Evolutionary conservation across 2,329 filamentous ascomycete genomes (phyloP).

Genomic region (Ophiostoma triangulosporum): DNA sequence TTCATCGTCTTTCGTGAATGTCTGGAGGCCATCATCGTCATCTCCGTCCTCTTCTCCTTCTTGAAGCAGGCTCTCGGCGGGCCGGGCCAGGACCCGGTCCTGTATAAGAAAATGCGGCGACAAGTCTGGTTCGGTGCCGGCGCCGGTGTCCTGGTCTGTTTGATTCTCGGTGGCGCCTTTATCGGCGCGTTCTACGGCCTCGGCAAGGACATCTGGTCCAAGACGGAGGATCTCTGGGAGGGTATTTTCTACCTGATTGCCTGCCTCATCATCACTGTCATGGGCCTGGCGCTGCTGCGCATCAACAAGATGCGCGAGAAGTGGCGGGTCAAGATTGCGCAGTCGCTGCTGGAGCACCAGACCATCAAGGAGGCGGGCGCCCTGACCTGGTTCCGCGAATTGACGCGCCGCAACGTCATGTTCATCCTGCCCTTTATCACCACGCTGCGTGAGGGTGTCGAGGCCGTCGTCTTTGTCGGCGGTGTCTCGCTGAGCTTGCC

Average conservation of each 20-base stretch:
- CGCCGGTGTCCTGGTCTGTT: slow-evolving; percentile 44
- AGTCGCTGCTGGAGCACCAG: slow-evolving; percentile 43
- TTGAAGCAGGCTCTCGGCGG: slow-evolving; percentile 65
- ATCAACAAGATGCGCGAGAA: slow-evolving; percentile 75
- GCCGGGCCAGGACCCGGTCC: slow-evolving; percentile 42
- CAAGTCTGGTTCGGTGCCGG: slow-evolving; percentile 59
- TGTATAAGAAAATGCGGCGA: slow-evolving; percentile 54
- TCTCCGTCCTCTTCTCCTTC: slow-evolving; percentile 77
- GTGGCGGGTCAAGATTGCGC: slow-evolving; percentile 72
- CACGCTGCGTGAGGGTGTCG: slow-evolving; percentile 73
- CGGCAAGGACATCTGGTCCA: slow-evolving; percentile 51
- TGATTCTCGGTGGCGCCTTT: slow-evolving; percentile 48
- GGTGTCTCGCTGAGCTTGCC: slow-evolving; percentile 68
- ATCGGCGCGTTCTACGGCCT: slow-evolving; percentile 59
- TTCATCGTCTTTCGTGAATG: slow-evolving; percentile 84
- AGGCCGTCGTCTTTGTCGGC: slow-evolving; percentile 75
- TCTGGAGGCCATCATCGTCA: slow-evolving; percentile 70
- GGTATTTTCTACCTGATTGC: slow-evolving; percentile 66
- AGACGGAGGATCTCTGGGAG: slow-evolving; percentile 66
- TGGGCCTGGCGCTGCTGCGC: slow-evolving; percentile 68
- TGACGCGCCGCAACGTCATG: slow-evolving; percentile 57
- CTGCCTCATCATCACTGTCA: slow-evolving; percentile 64
- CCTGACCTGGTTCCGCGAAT: slow-evolving; percentile 41
- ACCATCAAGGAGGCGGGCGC: slow-evolving; percentile 20
- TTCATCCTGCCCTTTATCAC: slow-evolving; percentile 79